Base-by-base conservation (phyloP, 192 early-diverging fungal genomes). In the Backusella psychrophila region DNA sequence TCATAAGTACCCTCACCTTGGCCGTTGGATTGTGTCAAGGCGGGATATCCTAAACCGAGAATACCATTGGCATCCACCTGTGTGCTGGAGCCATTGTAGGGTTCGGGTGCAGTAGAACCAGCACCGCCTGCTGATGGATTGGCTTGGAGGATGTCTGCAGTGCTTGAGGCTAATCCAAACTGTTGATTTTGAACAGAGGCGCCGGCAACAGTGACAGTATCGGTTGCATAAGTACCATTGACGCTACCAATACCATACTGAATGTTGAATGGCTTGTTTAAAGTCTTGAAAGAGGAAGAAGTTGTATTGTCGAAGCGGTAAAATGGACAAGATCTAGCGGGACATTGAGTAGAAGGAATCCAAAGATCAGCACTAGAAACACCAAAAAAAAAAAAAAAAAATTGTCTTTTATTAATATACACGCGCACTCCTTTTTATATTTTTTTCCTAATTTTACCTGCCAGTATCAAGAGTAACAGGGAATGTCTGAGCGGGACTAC, bases 401-500 rank as follows among this genome's bases (percentile, higher is more conserved):
- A 11, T 49, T 59, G 23, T 63, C 23, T 63, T 63, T 63, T 26
- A 21, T 52, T 21, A 23, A 52, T 46, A 42, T 36, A 19, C 19
- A 7, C 17, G 3, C 42, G 4, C 12, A 44, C 17, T 67, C 67
- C 41, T 44, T 29, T 75, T 35, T 44, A 29, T 23, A 34, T 75
- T 42, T 34, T 75, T 21, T 73, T 63, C 33, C 33, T 33, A 33
- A 31, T 35, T 63, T 75, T 81, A 81, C 80, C 76, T 82, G 29
- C 80, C 80, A 31, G 80, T 82, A 44, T 82, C 80, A 9, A 82
- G 68, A 15, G 80, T 77, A 4, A 82, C 80, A 0, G 69, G 33
- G 35, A 82, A 82, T 9, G n/a, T 78, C 31, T 82, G 80, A 33
- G 69, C 26, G 4, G 80, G 80, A 6, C 46, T 73, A 7, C 80